Evolutionary conservation across 2,329 filamentous ascomycete genomes (phyloP).

Genomic region (Neofusicoccum cordaticola): DNA sequence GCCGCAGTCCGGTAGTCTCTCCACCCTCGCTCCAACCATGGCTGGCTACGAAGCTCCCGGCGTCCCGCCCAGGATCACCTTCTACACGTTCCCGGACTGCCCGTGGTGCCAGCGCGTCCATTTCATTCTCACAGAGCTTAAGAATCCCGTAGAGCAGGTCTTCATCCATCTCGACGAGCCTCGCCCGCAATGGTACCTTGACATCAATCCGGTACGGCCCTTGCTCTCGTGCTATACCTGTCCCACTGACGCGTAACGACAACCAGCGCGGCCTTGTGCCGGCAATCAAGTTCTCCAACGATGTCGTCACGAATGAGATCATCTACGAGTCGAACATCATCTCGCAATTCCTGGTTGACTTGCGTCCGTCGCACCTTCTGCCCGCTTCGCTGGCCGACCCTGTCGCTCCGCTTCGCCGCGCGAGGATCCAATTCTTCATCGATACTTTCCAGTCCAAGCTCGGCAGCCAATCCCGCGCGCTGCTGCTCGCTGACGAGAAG

Average conservation of each 20-base stretch:
- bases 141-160: constrained; percentile 65
- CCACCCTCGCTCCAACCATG: not conserved
- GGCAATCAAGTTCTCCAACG: constrained; percentile 60
- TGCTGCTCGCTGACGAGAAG: constrained; percentile 46
- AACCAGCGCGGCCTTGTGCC: constrained; percentile 69
- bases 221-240: no score
- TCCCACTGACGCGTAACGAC: not conserved
- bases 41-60: constrained; percentile 9
- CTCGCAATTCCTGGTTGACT: constrained; percentile 68
- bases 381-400: constrained; percentile 53
- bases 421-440: constrained; percentile 68
- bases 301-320: constrained; percentile 51
- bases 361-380: constrained; percentile 65
- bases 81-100: constrained; percentile 70
- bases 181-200: constrained; percentile 69
- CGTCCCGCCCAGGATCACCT: constrained; percentile 52
- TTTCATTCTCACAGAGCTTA: constrained; percentile 66
- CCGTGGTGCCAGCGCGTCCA: constrained; percentile 76
- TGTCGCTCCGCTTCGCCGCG: constrained; percentile 59
- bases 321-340: constrained; percentile 73
- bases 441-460: constrained; percentile 68
- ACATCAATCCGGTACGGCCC: constrained; percentile 63
- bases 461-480: constrained; percentile 45
- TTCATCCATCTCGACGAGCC: constrained; percentile 69
- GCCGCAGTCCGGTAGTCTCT: not conserved